Conservation (phyloP, 768 basidiomycete species). For the Panus rudis region DNA sequence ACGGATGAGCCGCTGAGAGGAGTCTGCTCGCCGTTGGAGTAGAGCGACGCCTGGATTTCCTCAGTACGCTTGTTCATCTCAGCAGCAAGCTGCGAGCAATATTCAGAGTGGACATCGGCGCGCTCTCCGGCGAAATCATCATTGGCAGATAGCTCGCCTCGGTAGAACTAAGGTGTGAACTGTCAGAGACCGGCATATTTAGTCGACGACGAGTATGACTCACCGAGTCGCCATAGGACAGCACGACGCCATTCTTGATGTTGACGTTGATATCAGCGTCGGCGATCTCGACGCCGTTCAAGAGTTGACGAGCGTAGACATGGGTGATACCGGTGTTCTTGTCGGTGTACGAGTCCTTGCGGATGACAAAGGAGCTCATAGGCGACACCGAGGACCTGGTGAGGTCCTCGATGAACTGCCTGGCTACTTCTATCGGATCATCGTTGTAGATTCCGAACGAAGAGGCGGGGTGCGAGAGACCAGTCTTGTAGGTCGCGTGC, state of each 20-base stretch:
- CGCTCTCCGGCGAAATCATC: slow-evolving; percentile 13
- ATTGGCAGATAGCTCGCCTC: slow-evolving; percentile 33
- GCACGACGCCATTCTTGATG: slow-evolving; percentile 71
- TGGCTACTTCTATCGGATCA: slow-evolving; percentile 60
- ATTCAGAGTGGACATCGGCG: slow-evolving; percentile 39
- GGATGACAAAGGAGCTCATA: slow-evolving; percentile 47
- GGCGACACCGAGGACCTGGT: slow-evolving; percentile 32
- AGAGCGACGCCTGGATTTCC: slow-evolving; percentile 17
- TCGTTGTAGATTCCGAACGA: no score
- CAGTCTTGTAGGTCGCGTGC: slow-evolving; percentile 60
- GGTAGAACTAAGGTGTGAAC: slow-evolving; percentile 54
- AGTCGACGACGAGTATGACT: slow-evolving; percentile 21
- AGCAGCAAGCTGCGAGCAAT: slow-evolving; percentile 39
- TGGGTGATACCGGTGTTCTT: slow-evolving; percentile 80
- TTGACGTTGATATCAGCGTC: slow-evolving; percentile 94
- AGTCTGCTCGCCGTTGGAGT: slow-evolving; percentile 27
- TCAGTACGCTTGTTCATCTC: slow-evolving; percentile 29
- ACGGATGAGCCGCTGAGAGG: slow-evolving; percentile 18
- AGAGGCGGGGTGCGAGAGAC: slow-evolving; percentile 28
- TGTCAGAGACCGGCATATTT: not conserved
- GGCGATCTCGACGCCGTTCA: slow-evolving; percentile 81
- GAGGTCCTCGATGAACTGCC: slow-evolving; percentile 49
- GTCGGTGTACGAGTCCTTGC: slow-evolving; percentile 86
- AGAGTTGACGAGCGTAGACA: slow-evolving; percentile 77
- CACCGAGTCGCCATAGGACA: slow-evolving; percentile 87